Percentiles rank a stretch among this genome's conserved stretches.
These are phyloP conservation scores for Yamadazyma dushanensis DNA, from an alignment of 1,139 yeast genomes.

Conservation along the genomic window DNA sequence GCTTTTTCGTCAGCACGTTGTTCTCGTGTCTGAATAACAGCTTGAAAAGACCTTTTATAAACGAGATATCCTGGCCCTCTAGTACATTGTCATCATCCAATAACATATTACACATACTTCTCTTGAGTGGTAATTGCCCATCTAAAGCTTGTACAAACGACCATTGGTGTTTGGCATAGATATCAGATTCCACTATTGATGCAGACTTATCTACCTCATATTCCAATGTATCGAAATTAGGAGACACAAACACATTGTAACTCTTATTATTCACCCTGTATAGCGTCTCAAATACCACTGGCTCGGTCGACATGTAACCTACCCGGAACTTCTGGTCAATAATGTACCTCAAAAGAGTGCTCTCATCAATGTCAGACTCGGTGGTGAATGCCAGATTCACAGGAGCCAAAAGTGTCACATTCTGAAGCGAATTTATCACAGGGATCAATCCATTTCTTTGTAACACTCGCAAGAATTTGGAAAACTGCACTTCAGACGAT, in stretches of 20 bases:
- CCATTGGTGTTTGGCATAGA: constrained; percentile 65
- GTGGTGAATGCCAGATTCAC: constrained; percentile 72
- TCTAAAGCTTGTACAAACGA: constrained; percentile 78
- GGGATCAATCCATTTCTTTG: constrained; percentile 74
- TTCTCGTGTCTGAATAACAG: constrained; percentile 25
- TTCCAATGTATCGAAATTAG: constrained; percentile 29
- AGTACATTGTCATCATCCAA: constrained; percentile 15
- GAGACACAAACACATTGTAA: constrained; percentile 30
- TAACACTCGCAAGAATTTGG: constrained; percentile 62
- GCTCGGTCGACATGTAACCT: constrained; percentile 29
- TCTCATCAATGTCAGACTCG: constrained; percentile 12
- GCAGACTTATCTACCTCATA: constrained; percentile 50
- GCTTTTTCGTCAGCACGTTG: background rate
- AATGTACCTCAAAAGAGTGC: constrained; percentile 31
- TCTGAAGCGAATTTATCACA: constrained; percentile 57
- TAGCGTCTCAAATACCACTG: constrained; percentile 33
- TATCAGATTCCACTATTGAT: constrained; percentile 60
- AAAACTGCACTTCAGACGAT: constrained; percentile 71
- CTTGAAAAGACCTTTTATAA: constrained; percentile 30
- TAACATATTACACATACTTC: constrained; percentile 42
- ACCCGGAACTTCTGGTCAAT: constrained; percentile 36
- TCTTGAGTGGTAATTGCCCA: constrained; percentile 44
- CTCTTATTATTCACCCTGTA: constrained; percentile 20
- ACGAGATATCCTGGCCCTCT: constrained; percentile 24
- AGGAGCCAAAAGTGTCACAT: constrained; percentile 83